Percentiles rank a stretch among this genome's conserved stretches.
Conservation (phyloP, 345 rosid species). For the Streptanthus diversifolius region DNA sequence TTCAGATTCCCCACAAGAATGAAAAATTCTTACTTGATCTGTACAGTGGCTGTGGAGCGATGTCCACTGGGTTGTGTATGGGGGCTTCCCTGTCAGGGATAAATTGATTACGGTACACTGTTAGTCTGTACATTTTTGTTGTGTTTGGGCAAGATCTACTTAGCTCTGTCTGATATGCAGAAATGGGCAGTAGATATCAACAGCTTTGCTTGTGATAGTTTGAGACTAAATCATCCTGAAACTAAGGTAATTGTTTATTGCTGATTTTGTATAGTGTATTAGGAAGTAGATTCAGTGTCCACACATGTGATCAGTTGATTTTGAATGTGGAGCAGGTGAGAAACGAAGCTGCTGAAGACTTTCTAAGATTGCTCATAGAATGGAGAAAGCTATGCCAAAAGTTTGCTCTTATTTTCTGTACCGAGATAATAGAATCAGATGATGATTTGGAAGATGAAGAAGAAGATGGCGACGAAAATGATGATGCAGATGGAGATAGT, state of each 20-base stretch:
- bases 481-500: slow-evolving; percentile 21
- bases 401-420: slow-evolving; percentile 4
- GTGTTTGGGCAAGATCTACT: background rate
- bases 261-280: background rate
- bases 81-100: slow-evolving; percentile 42
- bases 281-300: background rate
- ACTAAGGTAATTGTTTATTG: slow-evolving; percentile 33
- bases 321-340: slow-evolving; percentile 23
- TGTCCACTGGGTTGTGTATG: slow-evolving; percentile 49
- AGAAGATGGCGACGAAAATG: background rate
- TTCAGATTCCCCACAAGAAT: background rate
- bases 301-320: background rate
- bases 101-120: slow-evolving; percentile 20
- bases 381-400: slow-evolving; percentile 29
- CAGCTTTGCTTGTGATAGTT: slow-evolving; percentile 37
- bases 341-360: slow-evolving; percentile 36
- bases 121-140: background rate
- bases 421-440: slow-evolving; percentile 16
- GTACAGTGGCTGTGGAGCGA: slow-evolving; percentile 47
- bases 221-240: slow-evolving; percentile 40
- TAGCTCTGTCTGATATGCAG: slow-evolving; percentile 15
- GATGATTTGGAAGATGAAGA: slow-evolving; percentile 6
- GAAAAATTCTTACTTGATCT: slow-evolving; percentile 38
- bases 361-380: slow-evolving; percentile 18
- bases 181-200: slow-evolving; percentile 48